Evolutionary conservation across 306 rosid genomes (phyloP).

Genomic region (Sicyos edulis): DNA sequence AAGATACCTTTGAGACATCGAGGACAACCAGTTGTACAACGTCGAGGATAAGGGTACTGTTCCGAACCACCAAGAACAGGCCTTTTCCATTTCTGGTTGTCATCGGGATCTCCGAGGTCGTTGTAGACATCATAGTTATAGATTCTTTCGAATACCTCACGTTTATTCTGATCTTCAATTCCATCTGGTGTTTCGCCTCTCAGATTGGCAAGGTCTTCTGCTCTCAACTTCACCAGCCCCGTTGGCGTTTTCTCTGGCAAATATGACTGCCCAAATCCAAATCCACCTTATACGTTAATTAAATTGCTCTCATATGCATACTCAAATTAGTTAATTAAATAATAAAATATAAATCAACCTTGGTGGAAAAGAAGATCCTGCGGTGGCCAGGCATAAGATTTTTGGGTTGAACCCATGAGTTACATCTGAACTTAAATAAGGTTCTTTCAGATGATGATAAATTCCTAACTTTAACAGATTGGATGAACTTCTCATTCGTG

Average conservation of each 20-base stretch:
- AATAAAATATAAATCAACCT: too few species aligned
- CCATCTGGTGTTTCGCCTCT: slow-evolving; percentile 24
- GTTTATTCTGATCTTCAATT: background rate
- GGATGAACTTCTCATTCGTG: background rate
- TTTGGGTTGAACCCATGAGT: slow-evolving; percentile 16
- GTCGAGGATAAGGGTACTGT: slow-evolving; percentile 25
- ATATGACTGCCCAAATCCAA: slow-evolving; percentile 31
- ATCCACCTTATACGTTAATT: background rate
- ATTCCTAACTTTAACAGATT: accelerated
- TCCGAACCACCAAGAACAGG: slow-evolving; percentile 29
- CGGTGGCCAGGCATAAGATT: background rate
- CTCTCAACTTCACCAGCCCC: slow-evolving; percentile 32
- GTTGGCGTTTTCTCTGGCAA: slow-evolving; percentile 39
- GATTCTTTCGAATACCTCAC: slow-evolving; percentile 28
- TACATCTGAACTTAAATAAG: background rate
- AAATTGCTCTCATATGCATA: too few species aligned
- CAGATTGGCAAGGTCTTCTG: slow-evolving; percentile 30
- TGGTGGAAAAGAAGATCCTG: slow-evolving; percentile 9
- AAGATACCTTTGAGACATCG: slow-evolving; percentile 9
- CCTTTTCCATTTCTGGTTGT: slow-evolving; percentile 5
- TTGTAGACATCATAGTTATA: slow-evolving; percentile 47
- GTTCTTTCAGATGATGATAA: background rate
- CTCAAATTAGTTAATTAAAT: too few species aligned
- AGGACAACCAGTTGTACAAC: slow-evolving; percentile 29
- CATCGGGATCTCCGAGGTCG: slow-evolving; percentile 41